Percentiles rank a stretch among this genome's conserved stretches.
Evolutionary conservation across 2,329 filamentous ascomycete genomes (phyloP).

Genomic region (Claviceps digitariae): DNA sequence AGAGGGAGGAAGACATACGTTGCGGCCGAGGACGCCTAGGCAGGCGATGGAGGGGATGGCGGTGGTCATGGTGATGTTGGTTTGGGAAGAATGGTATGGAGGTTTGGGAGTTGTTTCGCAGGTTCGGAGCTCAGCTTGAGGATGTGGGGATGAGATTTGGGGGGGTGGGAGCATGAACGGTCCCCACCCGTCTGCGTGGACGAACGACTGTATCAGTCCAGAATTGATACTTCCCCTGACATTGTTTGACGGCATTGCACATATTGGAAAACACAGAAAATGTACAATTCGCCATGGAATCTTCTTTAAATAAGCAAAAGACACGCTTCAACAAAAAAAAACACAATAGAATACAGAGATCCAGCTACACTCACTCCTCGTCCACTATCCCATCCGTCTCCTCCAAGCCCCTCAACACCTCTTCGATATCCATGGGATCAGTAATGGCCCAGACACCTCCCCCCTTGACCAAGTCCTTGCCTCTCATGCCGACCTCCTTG

Average conservation of each 20-base stretch:
- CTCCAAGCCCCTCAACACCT: constrained; percentile 50
- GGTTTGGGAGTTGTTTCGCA: not conserved
- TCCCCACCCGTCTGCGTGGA: too few species aligned
- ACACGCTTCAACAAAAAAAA: not conserved
- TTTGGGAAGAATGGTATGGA: not conserved
- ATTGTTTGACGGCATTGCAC: too few species aligned
- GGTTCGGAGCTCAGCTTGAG: constrained; percentile 1
- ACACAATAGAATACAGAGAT: not conserved
- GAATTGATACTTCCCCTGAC: too few species aligned
- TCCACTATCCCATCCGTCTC: constrained; percentile 44
- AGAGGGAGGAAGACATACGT: constrained; percentile 42
- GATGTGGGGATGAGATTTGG: too few species aligned
- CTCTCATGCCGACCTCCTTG: constrained; percentile 83
- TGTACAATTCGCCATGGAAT: not conserved
- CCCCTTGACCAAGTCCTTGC: constrained; percentile 65
- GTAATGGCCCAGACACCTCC: constrained; percentile 89
- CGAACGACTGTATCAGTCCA: too few species aligned
- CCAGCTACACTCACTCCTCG: too few species aligned
- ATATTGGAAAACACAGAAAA: too few species aligned
- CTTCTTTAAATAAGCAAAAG: not conserved
- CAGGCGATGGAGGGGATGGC: constrained; percentile 74
- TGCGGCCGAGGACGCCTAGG: constrained; percentile 84
- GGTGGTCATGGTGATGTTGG: constrained; percentile 34
- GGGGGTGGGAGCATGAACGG: too few species aligned
- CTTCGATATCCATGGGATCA: constrained; percentile 62